These are phyloP conservation scores for Microstegium vimineum DNA, from an alignment of 176 grass and related monocot genomes.

Conservation along the genomic window DNA sequence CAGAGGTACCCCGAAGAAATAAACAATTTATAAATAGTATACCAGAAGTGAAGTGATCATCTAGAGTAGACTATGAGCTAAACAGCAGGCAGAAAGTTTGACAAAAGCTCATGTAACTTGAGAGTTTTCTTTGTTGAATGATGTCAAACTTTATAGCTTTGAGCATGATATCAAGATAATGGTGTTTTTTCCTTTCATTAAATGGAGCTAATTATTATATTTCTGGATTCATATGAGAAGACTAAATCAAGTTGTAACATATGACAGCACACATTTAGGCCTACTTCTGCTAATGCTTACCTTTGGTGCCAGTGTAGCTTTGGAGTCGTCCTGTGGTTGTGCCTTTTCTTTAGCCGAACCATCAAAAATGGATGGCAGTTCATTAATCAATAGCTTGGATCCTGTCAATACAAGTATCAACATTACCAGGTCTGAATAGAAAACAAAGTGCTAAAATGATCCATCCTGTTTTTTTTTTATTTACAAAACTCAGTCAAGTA, in stretches of 20 bases:
- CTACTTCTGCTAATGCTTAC: slow-evolving; percentile 15
- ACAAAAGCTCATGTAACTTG: slow-evolving; percentile 23
- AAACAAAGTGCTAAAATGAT: not conserved
- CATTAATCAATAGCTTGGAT: slow-evolving; percentile 61
- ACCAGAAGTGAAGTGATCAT: not conserved
- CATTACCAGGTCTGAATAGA: not conserved
- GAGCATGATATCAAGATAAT: not conserved
- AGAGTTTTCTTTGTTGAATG: not conserved
- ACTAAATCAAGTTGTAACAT: slow-evolving; percentile 8
- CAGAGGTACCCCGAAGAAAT: not conserved
- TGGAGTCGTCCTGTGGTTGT: slow-evolving; percentile 76
- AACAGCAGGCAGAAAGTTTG: not conserved
- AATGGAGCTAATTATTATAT: not conserved
- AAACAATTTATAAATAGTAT: not conserved
- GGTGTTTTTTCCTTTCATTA: not conserved
- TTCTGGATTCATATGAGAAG: not conserved
- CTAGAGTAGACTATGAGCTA: not conserved
- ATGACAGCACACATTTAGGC: not conserved
- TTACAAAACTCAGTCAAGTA: not conserved
- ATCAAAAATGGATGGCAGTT: slow-evolving; percentile 82
- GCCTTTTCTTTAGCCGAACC: slow-evolving; percentile 73
- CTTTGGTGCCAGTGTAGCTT: slow-evolving; percentile 82
- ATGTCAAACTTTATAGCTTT: not conserved
- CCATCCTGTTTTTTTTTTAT: slow-evolving; percentile 10
- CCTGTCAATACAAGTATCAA: slow-evolving; percentile 46